phyloP scores from a whole-genome alignment of 495 filamentous ascomycete species.

The Rhizodiscina lignyota region DNA sequence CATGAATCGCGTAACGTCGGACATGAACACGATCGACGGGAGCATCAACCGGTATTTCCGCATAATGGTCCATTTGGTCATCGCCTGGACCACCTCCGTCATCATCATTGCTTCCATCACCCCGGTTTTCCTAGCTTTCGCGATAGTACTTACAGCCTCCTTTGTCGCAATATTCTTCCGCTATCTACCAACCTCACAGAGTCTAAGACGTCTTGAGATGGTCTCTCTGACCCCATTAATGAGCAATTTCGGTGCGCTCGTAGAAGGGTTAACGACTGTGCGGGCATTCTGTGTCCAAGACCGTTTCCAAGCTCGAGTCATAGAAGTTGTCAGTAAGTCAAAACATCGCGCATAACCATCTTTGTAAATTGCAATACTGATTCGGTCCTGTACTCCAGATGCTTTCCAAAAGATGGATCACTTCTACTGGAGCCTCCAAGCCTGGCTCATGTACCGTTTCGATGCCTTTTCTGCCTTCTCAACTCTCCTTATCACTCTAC shows the following conservation, averaged over 20 bases:
- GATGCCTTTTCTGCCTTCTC: conserved; percentile 51
- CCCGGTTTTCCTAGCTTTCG: conserved; percentile 55
- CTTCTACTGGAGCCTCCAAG: conserved; percentile 76
- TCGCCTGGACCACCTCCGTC: conserved; percentile 56
- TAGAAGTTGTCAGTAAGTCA: conserved; percentile 53
- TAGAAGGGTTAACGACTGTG: conserved; percentile 67
- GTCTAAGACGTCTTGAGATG: conserved; percentile 65
- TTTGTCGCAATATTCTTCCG: conserved; percentile 54
- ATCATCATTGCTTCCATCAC: conserved; percentile 60
- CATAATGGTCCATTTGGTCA: conserved; percentile 40
- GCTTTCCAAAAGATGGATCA: conserved; percentile 84
- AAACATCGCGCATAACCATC: no score
- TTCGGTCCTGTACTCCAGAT: no score
- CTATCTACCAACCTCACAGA: conserved; percentile 71
- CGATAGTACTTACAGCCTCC: conserved; percentile 37
- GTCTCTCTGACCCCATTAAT: conserved; percentile 67
- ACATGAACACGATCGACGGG: conserved; percentile 71
- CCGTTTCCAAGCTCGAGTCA: conserved; percentile 59
- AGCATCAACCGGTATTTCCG: conserved; percentile 56
- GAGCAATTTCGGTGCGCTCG: conserved; percentile 68
- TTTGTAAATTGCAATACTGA: no score
- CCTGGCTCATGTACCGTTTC: conserved; percentile 68
- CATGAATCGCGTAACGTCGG: conserved; percentile 75
- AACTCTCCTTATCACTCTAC: conserved; percentile 50
- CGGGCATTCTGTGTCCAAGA: conserved; percentile 56